These are phyloP conservation scores for Sungouiella thailandica DNA, from an alignment of 805 yeast genomes.

Conservation along the genomic window DNA sequence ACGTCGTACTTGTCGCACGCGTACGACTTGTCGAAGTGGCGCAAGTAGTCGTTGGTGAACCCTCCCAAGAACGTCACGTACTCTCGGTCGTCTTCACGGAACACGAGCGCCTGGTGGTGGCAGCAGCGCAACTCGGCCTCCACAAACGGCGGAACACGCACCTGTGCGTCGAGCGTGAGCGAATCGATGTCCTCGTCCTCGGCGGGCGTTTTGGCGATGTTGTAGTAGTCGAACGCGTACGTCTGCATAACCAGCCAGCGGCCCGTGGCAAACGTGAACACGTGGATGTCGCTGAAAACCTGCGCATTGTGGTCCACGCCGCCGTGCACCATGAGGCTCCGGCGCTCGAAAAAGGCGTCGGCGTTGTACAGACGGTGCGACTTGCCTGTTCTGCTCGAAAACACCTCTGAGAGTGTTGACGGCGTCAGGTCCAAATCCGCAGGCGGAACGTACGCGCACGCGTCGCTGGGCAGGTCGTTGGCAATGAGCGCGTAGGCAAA, in stretches of 20 bases:
- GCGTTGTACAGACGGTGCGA: slow-evolving; percentile 1
- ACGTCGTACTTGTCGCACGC: slow-evolving; percentile 32
- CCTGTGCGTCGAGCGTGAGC: slow-evolving; percentile 20
- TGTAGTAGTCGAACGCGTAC: slow-evolving; percentile 32
- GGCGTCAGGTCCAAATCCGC: not conserved
- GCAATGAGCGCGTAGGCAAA: slow-evolving; percentile 31
- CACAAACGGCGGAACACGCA: slow-evolving; percentile 22
- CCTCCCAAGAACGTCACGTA: slow-evolving; percentile 38
- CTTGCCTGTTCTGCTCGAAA: too few relatives aligned
- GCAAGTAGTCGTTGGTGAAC: slow-evolving; percentile 30
- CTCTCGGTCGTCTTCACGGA: slow-evolving; percentile 28
- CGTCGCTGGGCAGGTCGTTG: slow-evolving; percentile 1
- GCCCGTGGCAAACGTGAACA: slow-evolving; percentile 29
- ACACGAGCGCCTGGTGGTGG: slow-evolving; percentile 35
- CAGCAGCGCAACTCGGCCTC: slow-evolving; percentile 41
- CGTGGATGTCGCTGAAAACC: slow-evolving; percentile 29
- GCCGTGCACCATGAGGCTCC: slow-evolving; percentile 35
- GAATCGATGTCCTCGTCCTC: slow-evolving; percentile 26
- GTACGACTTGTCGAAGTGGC: slow-evolving; percentile 26
- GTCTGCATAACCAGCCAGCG: slow-evolving; percentile 32
- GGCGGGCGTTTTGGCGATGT: slow-evolving; percentile 19
- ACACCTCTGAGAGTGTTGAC: too few relatives aligned
- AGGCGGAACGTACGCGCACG: slow-evolving; percentile 5
- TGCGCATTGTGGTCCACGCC: slow-evolving; percentile 29
- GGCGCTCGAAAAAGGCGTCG: slow-evolving; percentile 20